Evolutionary conservation across 768 basidiomycete species (phyloP), one percentile per base, ranked within the genome.

Genomic region (Leucocoprinus leucothites): DNA sequence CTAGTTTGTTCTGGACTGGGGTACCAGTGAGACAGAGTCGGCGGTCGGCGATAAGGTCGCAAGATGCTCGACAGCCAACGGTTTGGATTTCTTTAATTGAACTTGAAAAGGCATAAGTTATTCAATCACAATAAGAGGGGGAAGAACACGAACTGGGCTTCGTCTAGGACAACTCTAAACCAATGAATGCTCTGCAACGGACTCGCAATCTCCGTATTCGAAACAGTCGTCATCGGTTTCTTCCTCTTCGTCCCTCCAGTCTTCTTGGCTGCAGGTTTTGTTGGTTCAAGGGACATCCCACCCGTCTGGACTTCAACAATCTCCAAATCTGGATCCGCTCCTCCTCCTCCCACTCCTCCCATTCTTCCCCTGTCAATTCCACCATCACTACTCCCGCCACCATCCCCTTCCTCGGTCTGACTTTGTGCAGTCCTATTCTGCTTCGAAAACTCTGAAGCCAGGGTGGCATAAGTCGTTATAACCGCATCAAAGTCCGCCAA

Each of bases 1-100:
- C 97, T 50, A 98, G 82, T 71, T 96, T 97, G 78, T 99, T 99
- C 74, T 99, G 97, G 35, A 99, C 94, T 1, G 97, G 97, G 7
- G 97, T 99, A 53, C 97, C 97, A n/a, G 95, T 95, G 38, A 99
- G 76, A 69, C 93, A 95, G 41, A 98, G 76, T 14, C 97, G 86
- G 50, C 97, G 86, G 65, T 98, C 92, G 14, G 97, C 93, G 69
- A 89, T 82, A 47, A 99, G 81, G 68, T 97, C 94, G 70, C 97
- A 98, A 11, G 90, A 94, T 6, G 97, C 97, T 53, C 92, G 86
- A 59, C 94, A 94, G 42, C 89, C 95, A 41, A 98, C 92, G 1
- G 97, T 99, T 21, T 83, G 81, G 5, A 92, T 88, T 71, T 98
- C 96, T 70, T 99, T 99, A 74, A 99, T 99, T 56, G 86, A 97